phyloP scores from a whole-genome alignment of 768 basidiomycete genomes.

The Leccinum barrowsii region DNA sequence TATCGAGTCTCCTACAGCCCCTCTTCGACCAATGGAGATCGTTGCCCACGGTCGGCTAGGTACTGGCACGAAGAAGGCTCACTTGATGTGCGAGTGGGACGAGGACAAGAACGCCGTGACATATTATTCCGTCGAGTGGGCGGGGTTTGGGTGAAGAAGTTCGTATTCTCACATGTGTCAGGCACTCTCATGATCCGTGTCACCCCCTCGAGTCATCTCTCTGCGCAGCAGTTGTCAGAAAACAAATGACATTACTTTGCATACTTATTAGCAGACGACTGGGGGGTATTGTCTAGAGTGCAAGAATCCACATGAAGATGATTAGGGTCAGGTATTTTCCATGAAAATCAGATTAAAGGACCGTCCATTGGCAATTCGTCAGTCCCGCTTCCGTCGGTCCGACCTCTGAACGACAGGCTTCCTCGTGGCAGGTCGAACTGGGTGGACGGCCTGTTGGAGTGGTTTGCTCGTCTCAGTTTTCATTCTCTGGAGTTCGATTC shows the following conservation, averaged over 20 bases:
- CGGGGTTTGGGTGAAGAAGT: slow-evolving; percentile 66
- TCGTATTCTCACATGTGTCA: neutral
- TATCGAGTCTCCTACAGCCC: slow-evolving; percentile 53
- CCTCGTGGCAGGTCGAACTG: slow-evolving; percentile 12
- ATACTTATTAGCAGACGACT: slow-evolving; percentile 7
- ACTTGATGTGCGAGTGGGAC: slow-evolving; percentile 88
- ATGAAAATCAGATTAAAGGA: slow-evolving; percentile 6
- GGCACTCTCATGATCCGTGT: neutral
- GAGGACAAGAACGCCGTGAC: slow-evolving; percentile 61
- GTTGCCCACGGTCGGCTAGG: slow-evolving; percentile 94
- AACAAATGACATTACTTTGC: slow-evolving; percentile 1
- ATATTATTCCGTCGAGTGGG: slow-evolving; percentile 87
- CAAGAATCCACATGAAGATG: slow-evolving; percentile 8
- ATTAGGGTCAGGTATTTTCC: slow-evolving; percentile 11
- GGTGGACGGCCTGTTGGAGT: slow-evolving; percentile 4
- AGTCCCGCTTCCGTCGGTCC: slow-evolving; percentile 47
- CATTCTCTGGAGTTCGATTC: slow-evolving; percentile 25
- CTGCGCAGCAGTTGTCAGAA: neutral
- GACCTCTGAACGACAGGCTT: slow-evolving; percentile 29
- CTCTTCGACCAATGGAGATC: slow-evolving; percentile 85
- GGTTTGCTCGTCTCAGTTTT: slow-evolving; percentile 7
- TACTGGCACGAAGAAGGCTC: slow-evolving; percentile 96
- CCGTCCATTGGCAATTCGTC: slow-evolving; percentile 10
- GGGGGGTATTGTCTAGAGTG: slow-evolving; percentile 13
- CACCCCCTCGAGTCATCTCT: neutral